A percentile compares a stretch with the other conserved stretches of the same genome.
Conservation (phyloP, 345 rosid species). For the Eucalyptus tenuipes region DNA sequence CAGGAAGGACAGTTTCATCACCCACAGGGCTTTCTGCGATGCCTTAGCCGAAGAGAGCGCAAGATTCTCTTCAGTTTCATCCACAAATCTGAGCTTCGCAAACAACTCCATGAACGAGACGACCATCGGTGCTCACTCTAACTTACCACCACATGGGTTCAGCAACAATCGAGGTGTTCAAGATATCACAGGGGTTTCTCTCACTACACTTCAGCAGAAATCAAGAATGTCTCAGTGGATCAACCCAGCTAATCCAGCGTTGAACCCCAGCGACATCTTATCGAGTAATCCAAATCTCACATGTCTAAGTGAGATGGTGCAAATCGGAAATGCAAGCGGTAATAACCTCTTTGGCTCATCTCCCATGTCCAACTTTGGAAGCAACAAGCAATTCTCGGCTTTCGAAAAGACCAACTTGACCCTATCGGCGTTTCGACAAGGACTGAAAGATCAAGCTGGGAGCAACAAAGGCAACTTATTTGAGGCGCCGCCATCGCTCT, state of each 20-base stretch:
- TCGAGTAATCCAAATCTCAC: neutral
- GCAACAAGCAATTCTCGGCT: conserved; percentile 1
- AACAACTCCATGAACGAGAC: conserved; percentile 5
- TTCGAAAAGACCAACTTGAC: conserved; percentile 19
- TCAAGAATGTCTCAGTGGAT: conserved; percentile 11
- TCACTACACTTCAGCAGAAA: conserved; percentile 4
- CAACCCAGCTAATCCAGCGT: neutral
- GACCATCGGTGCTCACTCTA: neutral
- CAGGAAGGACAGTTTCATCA: conserved; percentile 95
- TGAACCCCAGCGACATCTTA: neutral
- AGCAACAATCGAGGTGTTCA: conserved; percentile 26
- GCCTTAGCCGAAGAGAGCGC: conserved; percentile 82
- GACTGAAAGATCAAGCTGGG: neutral
- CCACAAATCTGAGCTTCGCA: conserved; percentile 52
- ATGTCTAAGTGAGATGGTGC: conserved; percentile 53
- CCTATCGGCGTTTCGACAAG: conserved; percentile 41
- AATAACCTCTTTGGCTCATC: conserved; percentile 35
- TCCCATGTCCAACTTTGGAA: conserved; percentile 28
- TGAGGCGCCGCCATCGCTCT: conserved; percentile 12
- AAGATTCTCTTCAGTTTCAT: conserved; percentile 34
- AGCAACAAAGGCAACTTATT: conserved; percentile 2
- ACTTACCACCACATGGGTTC: conserved; percentile 27
- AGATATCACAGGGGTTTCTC: conserved; percentile 17
- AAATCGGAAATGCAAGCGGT: conserved; percentile 18
- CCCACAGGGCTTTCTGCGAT: conserved; percentile 95